A percentile compares a stretch with the other conserved stretches of the same genome.
phyloP scores from a whole-genome alignment of 2,329 filamentous ascomycete genomes.

The Trichophyton rubrum region DNA sequence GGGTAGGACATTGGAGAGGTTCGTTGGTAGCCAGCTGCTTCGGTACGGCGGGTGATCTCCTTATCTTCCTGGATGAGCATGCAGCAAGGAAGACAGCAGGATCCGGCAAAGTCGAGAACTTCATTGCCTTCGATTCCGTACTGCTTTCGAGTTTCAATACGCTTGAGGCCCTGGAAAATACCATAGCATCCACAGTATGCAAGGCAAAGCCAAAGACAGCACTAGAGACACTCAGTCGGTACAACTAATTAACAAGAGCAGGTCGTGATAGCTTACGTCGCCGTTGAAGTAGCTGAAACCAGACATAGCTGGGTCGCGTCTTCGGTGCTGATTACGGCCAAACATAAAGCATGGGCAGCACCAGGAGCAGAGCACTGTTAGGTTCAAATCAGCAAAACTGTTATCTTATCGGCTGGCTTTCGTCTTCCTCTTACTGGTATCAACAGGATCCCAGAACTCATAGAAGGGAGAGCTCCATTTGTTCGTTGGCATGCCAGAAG shows the following conservation, averaged over 20 bases:
- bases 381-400: not conserved
- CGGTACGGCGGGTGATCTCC: constrained; percentile 29
- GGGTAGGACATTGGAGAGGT: not conserved
- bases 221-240: constrained; percentile 16
- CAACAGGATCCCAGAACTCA: not conserved
- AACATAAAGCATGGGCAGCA: constrained; percentile 16
- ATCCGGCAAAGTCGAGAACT: constrained; percentile 39
- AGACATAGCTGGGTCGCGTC: not conserved
- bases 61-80: constrained; percentile 47
- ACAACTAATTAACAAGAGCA: not conserved
- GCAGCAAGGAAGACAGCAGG: constrained; percentile 47
- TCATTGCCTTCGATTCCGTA: constrained; percentile 43
- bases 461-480: not conserved
- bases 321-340: not conserved
- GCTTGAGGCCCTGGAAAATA: constrained; percentile 42
- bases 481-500: not conserved
- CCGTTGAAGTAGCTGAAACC: not conserved
- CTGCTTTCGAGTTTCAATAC: constrained; percentile 41
- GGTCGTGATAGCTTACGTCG: not conserved
- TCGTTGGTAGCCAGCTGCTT: constrained; percentile 17
- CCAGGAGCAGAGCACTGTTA: constrained; percentile 18
- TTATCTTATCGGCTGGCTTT: not conserved
- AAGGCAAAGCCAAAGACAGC: constrained; percentile 24
- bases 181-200: constrained; percentile 22
- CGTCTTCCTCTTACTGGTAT: not conserved